Conservation (phyloP, 495 filamentous ascomycete genomes). For the Lophium mytilinum region DNA sequence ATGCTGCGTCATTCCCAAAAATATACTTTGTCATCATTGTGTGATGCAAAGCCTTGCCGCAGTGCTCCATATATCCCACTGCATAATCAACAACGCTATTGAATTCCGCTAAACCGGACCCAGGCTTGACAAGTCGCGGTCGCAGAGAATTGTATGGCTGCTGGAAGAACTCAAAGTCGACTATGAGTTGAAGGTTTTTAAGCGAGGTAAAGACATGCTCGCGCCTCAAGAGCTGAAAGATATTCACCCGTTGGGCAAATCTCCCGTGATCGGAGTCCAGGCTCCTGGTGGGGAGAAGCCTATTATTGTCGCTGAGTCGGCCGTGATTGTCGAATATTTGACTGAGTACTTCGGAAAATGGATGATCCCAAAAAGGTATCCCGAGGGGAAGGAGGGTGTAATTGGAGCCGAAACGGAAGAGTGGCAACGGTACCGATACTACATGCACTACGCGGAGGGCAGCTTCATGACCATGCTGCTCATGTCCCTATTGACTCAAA, state of each 20-base stretch:
- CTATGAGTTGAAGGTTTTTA: slow-evolving; percentile 70
- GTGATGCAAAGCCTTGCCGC: neutral
- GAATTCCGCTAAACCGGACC: neutral
- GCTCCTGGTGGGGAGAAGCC: slow-evolving; percentile 40
- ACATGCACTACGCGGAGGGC: slow-evolving; percentile 77
- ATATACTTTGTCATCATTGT: neutral
- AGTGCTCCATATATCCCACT: neutral
- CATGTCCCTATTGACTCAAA: slow-evolving; percentile 47
- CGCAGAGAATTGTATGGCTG: slow-evolving; percentile 82
- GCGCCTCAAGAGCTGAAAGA: slow-evolving; percentile 67
- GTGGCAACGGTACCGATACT: slow-evolving; percentile 70
- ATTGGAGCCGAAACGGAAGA: slow-evolving; percentile 64
- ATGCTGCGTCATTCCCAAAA: neutral
- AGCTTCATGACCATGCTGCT: slow-evolving; percentile 65
- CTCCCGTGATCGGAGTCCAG: slow-evolving; percentile 61
- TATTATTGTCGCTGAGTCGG: slow-evolving; percentile 71
- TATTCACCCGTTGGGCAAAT: slow-evolving; percentile 79
- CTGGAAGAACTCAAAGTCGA: slow-evolving; percentile 73
- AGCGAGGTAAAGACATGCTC: slow-evolving; percentile 49
- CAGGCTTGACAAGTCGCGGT: slow-evolving; percentile 71
- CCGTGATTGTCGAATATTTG: slow-evolving; percentile 71
- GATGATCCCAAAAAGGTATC: slow-evolving; percentile 58
- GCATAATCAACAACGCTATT: neutral
- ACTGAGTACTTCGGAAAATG: slow-evolving; percentile 59
- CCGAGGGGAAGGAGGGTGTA: slow-evolving; percentile 44